Base-by-base conservation (phyloP, 345 rosid species). In the Raphanus sativus region DNA sequence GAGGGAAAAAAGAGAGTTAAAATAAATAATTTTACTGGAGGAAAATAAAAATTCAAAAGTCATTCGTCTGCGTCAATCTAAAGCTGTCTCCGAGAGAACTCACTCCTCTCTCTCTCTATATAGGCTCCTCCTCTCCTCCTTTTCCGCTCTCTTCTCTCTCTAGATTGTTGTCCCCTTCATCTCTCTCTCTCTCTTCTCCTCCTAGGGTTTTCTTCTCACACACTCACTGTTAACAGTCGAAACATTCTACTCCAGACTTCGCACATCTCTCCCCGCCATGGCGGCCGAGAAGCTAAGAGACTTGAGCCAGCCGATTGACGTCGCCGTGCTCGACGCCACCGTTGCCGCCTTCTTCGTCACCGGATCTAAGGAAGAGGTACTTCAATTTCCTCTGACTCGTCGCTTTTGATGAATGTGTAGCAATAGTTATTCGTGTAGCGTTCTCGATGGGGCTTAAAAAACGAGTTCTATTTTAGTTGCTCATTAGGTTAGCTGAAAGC, bases 281-380 rank as follows among this genome's bases (percentile, higher is more conserved):
- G 99, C 97, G 83, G 97, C 97, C 61, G 99, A 93, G 86, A 93
- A 88, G 84, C 91, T 96, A 60, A 77, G 97, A 72, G 97, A 96
- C 86, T 90, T 96, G 87, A 93, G 94, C 78, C 90, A 88, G 82
- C 93, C 97, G 73, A 91, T 96, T 78, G 98, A 96, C 84, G 99
- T 93, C 68, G 80, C 78, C 72, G 75, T 93, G 74, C 98, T 93
- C 75, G 97, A 96, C 75, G 97, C 97, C 34, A 96, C 99, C 63
- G 98, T 96, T 70, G 92, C 96, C 52, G 99, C 99, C 74, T 96
- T 96, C 87, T 96, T 93, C n/a, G 99, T 97, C 82, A 96, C 99
- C 75, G 98, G 99, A 96, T 96, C 99, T 83, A 96, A 96, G 62
- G 96, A 93, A 56, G 99, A 96, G 98, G 99, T 21, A n/a, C 69